A percentile compares a stretch with the other conserved stretches of the same genome.
phyloP scores from a whole-genome alignment of 805 yeast genomes.

The Saccharomyces mikatae region DNA sequence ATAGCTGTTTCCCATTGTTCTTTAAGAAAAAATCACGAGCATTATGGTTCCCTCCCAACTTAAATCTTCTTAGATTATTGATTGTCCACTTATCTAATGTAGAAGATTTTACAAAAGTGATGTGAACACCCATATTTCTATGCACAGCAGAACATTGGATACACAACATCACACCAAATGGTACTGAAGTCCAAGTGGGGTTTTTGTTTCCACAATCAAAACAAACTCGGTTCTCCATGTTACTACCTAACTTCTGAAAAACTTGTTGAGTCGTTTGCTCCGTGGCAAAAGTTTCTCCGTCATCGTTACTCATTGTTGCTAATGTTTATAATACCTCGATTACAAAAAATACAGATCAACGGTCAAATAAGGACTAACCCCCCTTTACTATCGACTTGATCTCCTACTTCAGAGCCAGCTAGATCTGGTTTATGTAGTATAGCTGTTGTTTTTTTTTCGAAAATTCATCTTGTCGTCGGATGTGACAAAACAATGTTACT shows the following conservation, averaged over 20 bases:
- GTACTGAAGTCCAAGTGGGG: constrained; percentile 98
- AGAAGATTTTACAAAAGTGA: constrained; percentile 88
- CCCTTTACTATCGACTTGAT: not conserved
- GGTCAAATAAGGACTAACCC: not conserved
- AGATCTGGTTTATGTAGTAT: not conserved
- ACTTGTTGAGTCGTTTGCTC: constrained; percentile 63
- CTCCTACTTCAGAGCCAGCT: not conserved
- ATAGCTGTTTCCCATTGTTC: constrained; percentile 73
- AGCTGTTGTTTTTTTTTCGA: not conserved
- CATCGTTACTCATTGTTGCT: constrained; percentile 21
- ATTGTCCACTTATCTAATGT: constrained; percentile 92
- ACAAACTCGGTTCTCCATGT: constrained; percentile 73
- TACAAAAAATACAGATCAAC: not conserved
- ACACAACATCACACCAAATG: constrained; percentile 88
- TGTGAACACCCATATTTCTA: constrained; percentile 92
- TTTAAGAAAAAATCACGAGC: constrained; percentile 78
- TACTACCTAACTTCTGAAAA: constrained; percentile 52
- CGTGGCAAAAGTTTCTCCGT: constrained; percentile 39
- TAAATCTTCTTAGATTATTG: constrained; percentile 82
- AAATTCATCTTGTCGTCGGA: not conserved
- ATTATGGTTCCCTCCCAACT: constrained; percentile 84
- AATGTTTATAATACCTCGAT: not conserved
- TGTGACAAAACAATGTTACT: not conserved
- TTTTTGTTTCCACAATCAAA: constrained; percentile 91
- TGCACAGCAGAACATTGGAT: constrained; percentile 93